Base-by-base conservation (phyloP, 2,329 filamentous ascomycete genomes). In the Fulvia fulva region DNA sequence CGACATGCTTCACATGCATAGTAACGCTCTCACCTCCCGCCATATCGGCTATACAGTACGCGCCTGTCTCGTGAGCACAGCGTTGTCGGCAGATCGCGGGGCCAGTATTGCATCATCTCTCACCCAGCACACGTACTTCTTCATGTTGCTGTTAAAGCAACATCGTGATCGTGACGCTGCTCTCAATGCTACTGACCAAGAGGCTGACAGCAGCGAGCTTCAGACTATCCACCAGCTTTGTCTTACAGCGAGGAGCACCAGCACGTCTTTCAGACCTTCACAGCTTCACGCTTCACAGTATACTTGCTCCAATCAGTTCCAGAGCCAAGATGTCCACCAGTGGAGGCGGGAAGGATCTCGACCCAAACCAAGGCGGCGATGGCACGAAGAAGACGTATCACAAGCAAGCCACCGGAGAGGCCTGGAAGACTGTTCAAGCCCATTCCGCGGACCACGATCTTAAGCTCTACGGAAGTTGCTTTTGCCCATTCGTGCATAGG, bases 401-500 rank as follows among this genome's bases (percentile, higher is more conserved):
- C 70, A 88, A 86, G 67, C 89, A 86, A 71, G 86, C 89, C 19
- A 89, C 87, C 2, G 90, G 89, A 9, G 74, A 80, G 55, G 90
- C 91, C 22, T 78, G 86, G 51, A 74, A 79, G 47, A 95, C 90
- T 1, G 87, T 83, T 7, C 84, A 85, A 68, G 86, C 82, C 54
- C 91, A 90, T 67, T 79, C 82, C n/a, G 83, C 83, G 60, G 87
- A 91, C 5, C 78, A 83, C 61, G 83, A 87, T 7, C 74, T 95
- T 51, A 92, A 91, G 73, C 78, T 96, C 1, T 95, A 88, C 70
- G 89, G 89, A 26, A 88, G 87, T 66, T 92, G 89, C 71, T 94
- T 91, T 73, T 95, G 91, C 69, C 90, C 90, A 25, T 94, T 93
- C 70, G 90, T 91, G 1, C 90, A 95, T 71, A 85, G 90, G 19